Evolutionary conservation across 2,329 filamentous ascomycete species (phyloP), one percentile per base, ranked within the genome.

Genomic region (Penicillium corylophilum): DNA sequence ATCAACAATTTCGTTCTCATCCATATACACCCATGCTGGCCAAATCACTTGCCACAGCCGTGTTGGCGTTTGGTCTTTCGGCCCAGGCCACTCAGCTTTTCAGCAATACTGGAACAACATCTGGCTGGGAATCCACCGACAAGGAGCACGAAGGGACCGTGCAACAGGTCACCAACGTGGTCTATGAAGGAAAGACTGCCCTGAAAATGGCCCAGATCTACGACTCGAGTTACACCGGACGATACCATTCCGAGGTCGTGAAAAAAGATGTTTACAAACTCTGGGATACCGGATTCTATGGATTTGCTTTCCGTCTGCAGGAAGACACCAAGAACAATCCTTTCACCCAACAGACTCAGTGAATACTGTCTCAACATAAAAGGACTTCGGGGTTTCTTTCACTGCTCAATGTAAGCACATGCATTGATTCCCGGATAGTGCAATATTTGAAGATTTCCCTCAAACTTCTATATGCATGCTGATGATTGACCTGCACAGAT

Each of bases 221-320:
- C 64, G 70, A 76, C 53, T 31, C 70, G 0, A 62, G 52, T 59
- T 78, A 75, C 62, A 63, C 46, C 2, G 76, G 72, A 18, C 76
- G 77, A 9, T 80, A 79, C 64, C 77, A 80, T 66, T 76, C 78
- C 33, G 78, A 80, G 63, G 74, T 74, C 12, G 66, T 70, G 51
- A 70, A 74, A 54, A 65, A 73, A 58, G 63, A 74, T 54, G 77
- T 70, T 16, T 80, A 80, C 67, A 64, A 69, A 53, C 72, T 70
- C 48, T 76, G 74, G 42, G 73, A 80, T 49, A 66, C 65, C 18
- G 73, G 72, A 22, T 79, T 75, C 66, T 80, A 81, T 67, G 77
- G 78, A 31, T 81, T 81, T 62, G 66, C 69, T 0, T 80, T 81
- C 67, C 74, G 76, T n/a, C 72, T 81, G 7, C 69, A 73, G 23